Evolutionary conservation across 2,329 filamentous ascomycete species (phyloP), one percentile per base, ranked within the genome.

Genomic region (Alternaria triticina): DNA sequence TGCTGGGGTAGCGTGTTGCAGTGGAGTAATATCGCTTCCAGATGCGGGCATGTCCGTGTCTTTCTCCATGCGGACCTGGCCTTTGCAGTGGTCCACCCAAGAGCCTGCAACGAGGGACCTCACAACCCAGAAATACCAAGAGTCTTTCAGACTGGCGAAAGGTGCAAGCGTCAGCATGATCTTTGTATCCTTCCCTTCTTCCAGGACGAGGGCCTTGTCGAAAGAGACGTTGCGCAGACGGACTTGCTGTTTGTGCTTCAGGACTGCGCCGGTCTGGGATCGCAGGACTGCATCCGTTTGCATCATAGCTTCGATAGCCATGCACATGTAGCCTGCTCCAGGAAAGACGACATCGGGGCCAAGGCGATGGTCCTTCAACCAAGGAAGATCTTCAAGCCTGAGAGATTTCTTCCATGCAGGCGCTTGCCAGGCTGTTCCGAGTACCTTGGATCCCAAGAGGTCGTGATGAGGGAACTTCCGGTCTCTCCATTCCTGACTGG

Each of bases 321-420:
- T 64, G 20, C 28, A 12, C 23, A 57, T n/a, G n/a, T 52, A 61
- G 12, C 28, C 57, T 4, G 64, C 61, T 12, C 13, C 40, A 13
- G 76, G 77, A 52, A 70, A 74, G 8, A 78, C 46, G 15, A 73
- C 54, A 1, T 64, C 60, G 20, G 61, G 61, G 6, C 43, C 50
- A n/a, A 78, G 56, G 9, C 44, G 74, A 65, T 87, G 83, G 44
- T 84, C 82, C 0, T 66, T 61, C 2, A 85, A 55, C 85, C 85
- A 87, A 0, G 81, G 79, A 0, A 78, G 62, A 25, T 84, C 75
- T 0, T 71, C 66, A 0, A 80, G 54, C 5, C 74, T 68, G 3
- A 85, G 64, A 3, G 64, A 12, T 9, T 68, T 64, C n/a, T 57
- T 45, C 58, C 57, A 71, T 2, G 30, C 54, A 1, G 56, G 63